These are phyloP conservation scores for Ophioceras dolichostomum DNA, from an alignment of 2,329 filamentous ascomycete genomes.

Conservation along the genomic window DNA sequence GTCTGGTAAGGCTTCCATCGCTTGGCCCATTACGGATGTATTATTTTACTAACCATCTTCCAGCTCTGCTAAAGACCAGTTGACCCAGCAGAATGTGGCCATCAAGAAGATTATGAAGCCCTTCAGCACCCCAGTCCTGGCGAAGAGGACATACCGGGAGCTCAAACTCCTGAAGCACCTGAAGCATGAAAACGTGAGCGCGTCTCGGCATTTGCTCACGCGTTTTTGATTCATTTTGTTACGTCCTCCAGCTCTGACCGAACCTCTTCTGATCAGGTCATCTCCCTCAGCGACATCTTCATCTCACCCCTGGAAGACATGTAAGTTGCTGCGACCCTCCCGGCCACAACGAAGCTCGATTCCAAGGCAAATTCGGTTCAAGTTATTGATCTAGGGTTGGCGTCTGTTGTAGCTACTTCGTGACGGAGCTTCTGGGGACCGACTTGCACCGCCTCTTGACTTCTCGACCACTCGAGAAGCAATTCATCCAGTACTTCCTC, in stretches of 20 bases:
- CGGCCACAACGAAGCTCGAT: not conserved
- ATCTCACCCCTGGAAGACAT: conserved; percentile 98
- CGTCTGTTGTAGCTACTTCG: conserved; percentile 62
- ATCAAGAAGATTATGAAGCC: conserved; percentile 99
- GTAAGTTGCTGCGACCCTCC: conserved; percentile 40
- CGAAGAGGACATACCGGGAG: conserved; percentile 95
- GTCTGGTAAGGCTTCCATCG: conserved; percentile 60
- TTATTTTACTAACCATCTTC: conserved; percentile 10
- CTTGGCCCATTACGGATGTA: not conserved
- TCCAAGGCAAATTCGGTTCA: not conserved
- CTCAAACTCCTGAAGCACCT: conserved; percentile 95
- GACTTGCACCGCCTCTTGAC: conserved; percentile 93
- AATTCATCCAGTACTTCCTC: conserved; percentile 99
- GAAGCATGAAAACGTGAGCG: conserved; percentile 96
- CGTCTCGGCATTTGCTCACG: conserved; percentile 3
- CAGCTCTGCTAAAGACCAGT: conserved; percentile 94
- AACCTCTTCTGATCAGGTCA: conserved; percentile 65
- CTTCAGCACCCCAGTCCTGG: conserved; percentile 96
- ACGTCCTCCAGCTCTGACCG: conserved; percentile 5
- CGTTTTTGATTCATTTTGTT: too few relatives aligned
- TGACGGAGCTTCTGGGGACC: conserved; percentile 93
- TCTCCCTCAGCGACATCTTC: conserved; percentile 98
- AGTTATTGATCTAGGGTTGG: conserved; percentile 9
- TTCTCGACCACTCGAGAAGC: conserved; percentile 91
- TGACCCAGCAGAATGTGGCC: conserved; percentile 91